phyloP scores from a whole-genome alignment of 805 yeast genomes.

The Maudiozyma turicensis region DNA sequence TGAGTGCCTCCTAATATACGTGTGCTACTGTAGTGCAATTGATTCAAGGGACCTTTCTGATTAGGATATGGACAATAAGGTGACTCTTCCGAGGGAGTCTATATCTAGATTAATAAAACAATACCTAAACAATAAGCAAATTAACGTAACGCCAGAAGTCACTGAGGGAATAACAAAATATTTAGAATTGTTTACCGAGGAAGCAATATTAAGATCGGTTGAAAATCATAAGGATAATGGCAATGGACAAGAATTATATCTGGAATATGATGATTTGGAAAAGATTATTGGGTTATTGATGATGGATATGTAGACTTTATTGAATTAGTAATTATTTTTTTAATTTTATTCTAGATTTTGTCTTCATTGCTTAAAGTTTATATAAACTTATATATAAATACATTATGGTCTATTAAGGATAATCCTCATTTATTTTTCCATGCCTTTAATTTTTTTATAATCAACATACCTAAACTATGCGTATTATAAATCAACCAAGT shows the following conservation, averaged over 20 bases:
- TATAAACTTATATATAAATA: constrained; percentile 2
- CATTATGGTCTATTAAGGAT: background rate
- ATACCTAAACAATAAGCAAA: constrained; percentile 13
- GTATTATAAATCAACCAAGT: constrained; percentile 8
- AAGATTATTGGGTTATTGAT: constrained; percentile 24
- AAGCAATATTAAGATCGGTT: constrained; percentile 22
- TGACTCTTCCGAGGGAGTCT: constrained; percentile 2
- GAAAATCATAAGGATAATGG: constrained; percentile 16
- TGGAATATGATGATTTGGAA: constrained; percentile 21
- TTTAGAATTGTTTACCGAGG: constrained; percentile 22
- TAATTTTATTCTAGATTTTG: background rate
- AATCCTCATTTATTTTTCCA: too few relatives aligned
- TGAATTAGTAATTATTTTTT: background rate
- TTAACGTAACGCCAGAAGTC: constrained; percentile 17
- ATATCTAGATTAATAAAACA: constrained; percentile 14
- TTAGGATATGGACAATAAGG: background rate
- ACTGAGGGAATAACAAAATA: constrained; percentile 17
- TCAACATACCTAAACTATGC: too few relatives aligned
- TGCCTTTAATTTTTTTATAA: background rate
- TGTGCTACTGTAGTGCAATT: too few relatives aligned
- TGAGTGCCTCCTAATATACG: too few relatives aligned
- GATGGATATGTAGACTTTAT: constrained; percentile 19
- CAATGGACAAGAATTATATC: constrained; percentile 2
- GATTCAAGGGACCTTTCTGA: too few relatives aligned
- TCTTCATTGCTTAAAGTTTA: background rate